phyloP scores from a whole-genome alignment of 257 asterid genomes.

The Capsicum rhomboideum region DNA sequence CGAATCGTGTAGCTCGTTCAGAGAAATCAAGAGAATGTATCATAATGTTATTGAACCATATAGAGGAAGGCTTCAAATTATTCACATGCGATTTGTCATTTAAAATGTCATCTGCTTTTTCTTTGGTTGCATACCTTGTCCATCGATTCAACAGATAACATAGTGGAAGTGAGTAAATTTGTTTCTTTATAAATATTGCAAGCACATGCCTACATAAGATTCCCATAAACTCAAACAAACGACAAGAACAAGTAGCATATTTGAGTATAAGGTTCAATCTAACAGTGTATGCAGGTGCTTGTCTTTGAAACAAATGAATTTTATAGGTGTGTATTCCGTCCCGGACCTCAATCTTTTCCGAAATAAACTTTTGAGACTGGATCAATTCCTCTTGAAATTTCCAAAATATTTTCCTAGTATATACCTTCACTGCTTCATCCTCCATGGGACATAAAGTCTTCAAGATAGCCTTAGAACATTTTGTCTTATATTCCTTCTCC shows the following conservation, averaged over 20 bases:
- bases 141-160: not conserved
- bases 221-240: not conserved
- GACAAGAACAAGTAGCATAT: not conserved
- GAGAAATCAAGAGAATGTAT: too few relatives aligned
- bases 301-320: not conserved
- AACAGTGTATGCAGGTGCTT: not conserved
- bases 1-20: too few relatives aligned
- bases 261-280: not conserved
- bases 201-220: not conserved
- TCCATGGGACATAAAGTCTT: too few relatives aligned
- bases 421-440: not conserved
- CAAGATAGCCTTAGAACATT: too few relatives aligned
- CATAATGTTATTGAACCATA: too few relatives aligned
- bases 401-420: not conserved
- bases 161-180: not conserved
- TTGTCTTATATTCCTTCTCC: too few relatives aligned
- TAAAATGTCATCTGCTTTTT: not conserved
- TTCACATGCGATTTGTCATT: not conserved
- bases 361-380: too few relatives aligned
- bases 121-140: not conserved
- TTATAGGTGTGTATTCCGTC: too few relatives aligned
- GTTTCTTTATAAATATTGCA: not conserved
- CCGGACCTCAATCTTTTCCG: too few relatives aligned
- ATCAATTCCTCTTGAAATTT: too few relatives aligned
- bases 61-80: too few relatives aligned